Evolutionary conservation across 2,329 filamentous ascomycete genomes (phyloP), one percentile per base, ranked within the genome.

Genomic region (Cladosporium velox): DNA sequence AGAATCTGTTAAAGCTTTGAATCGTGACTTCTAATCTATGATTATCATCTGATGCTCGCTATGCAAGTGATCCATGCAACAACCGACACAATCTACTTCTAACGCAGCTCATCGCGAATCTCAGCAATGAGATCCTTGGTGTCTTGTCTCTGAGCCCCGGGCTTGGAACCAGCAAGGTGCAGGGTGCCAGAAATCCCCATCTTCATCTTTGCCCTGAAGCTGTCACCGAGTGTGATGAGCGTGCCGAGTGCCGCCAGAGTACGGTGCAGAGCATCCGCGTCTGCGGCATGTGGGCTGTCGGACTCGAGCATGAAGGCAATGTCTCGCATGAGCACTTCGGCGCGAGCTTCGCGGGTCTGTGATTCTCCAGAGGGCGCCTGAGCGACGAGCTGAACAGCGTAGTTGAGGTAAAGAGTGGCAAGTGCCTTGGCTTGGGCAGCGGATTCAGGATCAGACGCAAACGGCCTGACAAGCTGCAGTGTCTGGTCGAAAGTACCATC

Each of bases 161-260:
- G 77, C 65, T 85, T 82, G 5, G 85, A 80, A 4, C 61, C 77
- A 78, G 44, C 77, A 72, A 66, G 88, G 75, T 59, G 82, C 78
- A 69, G 74, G 77, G 59, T 82, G 75, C 62, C 88, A 73, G 64
- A 84, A 80, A 77, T 85, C 82, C 51, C 89, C 79, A 69, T 88
- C 85, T 76, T 83, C 83, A 64, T 85, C 84, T 44, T 85, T 84
- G 71, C 81, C 70, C 82, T 85, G 66, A 89, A 84, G 64, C 88
- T 85, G 7, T 81, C 80, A n/a, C 88, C 83, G 15, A 91, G 80
- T 6, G 82, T 83, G 28, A 92, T 77, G 67, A 96, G 76, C 1
- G 93, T 99, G 0, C 95, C 96, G 0, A 94, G 79, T 0, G 91
- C 92, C 7, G 96, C 91, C 6, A 98, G 83, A 0, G 88, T 87